Evolutionary conservation across 2,329 filamentous ascomycete species (phyloP), one percentile per base, ranked within the genome.

Genomic region (Diatrype stigma): DNA sequence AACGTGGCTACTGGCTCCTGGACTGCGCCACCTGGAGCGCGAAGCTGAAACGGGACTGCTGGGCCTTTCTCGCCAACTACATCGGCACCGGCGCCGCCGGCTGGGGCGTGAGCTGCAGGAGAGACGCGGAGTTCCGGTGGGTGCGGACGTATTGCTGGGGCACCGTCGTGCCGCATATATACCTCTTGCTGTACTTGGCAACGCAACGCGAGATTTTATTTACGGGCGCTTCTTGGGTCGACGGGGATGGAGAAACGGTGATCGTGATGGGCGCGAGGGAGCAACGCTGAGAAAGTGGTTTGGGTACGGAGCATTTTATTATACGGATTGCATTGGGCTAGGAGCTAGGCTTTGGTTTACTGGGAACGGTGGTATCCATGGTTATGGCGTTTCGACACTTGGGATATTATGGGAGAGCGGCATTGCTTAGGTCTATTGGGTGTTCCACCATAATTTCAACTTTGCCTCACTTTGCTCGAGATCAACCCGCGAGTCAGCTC

Each of bases 111-210:
- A 83, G 80, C 72, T 84, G 81, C 56, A 67, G 64, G 14, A 70
- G 81, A 23, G 72, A 76, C 45, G 60, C 60, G 22, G 63, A 59
- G 3, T 77, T 72, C 58, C 67, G 63, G 11, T 70, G 74, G 51
- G 67, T 95, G 2, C 79, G 83, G 32, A 67, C 93, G 1, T 94
- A 88, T 64, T 89, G 89, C 62, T 96, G 89, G 85, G 91, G 88
- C 0, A 80, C 86, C 55, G 72, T 90, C 1, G 81, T 82, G 0
- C 78, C 82, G 49, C 86, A 95, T 60, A 76, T 89, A 32, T 96
- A 90, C 66, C 69, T 94, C 3, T 66, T 92, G 37, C 68, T 96
- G 0, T 93, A 88, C 63, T 69, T 91, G 14, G 87, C 84, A 0
- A 93, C 86, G 59, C 76, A 81, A 50, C 77, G 86, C 30, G 76